phyloP scores from a whole-genome alignment of 345 rosid genomes.

The Citrus medica region DNA sequence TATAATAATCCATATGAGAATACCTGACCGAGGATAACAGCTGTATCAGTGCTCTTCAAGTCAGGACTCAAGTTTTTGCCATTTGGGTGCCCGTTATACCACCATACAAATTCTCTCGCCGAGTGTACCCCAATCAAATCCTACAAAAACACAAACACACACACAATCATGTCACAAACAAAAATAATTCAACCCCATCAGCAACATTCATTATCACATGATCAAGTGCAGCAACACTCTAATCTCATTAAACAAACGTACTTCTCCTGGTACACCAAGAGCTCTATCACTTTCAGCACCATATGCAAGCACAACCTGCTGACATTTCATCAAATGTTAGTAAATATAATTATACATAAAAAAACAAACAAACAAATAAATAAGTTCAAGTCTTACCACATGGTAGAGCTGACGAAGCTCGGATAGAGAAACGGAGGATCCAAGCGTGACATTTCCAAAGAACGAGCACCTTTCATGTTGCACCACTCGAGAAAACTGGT shows the following conservation, averaged over 20 bases:
- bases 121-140: slow-evolving; percentile 66
- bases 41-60: slow-evolving; percentile 68
- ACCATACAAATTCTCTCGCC: slow-evolving; percentile 96
- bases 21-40: slow-evolving; percentile 87
- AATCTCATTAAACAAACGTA: slow-evolving; percentile 24
- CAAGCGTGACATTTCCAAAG: slow-evolving; percentile 71
- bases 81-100: slow-evolving; percentile 97
- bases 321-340: slow-evolving; percentile 6
- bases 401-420: slow-evolving; percentile 85
- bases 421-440: slow-evolving; percentile 60
- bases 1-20: background rate
- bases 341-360: background rate
- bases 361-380: too few relatives aligned
- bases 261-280: slow-evolving; percentile 85
- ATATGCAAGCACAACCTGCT: slow-evolving; percentile 92
- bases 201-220: background rate
- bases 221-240: background rate
- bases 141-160: slow-evolving; percentile 28
- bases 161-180: background rate
- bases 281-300: slow-evolving; percentile 95
- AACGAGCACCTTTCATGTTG: slow-evolving; percentile 67
- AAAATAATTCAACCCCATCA: background rate
- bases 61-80: slow-evolving; percentile 59
- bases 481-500: slow-evolving; percentile 82
- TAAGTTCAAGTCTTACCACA: slow-evolving; percentile 37